Evolutionary conservation across 2,329 filamentous ascomycete genomes (phyloP).

Genomic region (Lecanoromycetidae sp.): DNA sequence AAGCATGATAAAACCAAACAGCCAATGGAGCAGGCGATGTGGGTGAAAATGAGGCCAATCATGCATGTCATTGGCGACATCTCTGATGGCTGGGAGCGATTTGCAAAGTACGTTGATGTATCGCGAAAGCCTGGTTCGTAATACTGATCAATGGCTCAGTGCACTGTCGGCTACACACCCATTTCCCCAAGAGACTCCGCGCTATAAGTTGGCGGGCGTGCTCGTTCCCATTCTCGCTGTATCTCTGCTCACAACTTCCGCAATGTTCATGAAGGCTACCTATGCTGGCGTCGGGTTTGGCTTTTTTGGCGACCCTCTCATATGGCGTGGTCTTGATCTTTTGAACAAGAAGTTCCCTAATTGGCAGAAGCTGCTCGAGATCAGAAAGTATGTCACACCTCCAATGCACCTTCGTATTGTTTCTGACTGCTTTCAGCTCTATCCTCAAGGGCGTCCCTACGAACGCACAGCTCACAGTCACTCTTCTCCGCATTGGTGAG

Average conservation of each 20-base stretch:
- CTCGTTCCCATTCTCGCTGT: slow-evolving; percentile 41
- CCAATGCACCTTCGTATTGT: neutral
- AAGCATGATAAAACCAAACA: slow-evolving; percentile 65
- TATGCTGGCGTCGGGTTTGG: slow-evolving; percentile 58
- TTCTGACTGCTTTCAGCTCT: slow-evolving; percentile 35
- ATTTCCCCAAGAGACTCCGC: slow-evolving; percentile 43
- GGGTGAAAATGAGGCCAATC: slow-evolving; percentile 59
- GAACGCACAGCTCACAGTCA: slow-evolving; percentile 72
- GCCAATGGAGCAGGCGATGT: slow-evolving; percentile 64
- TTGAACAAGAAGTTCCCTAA: slow-evolving; percentile 43
- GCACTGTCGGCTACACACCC: slow-evolving; percentile 52
- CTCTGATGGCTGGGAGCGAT: slow-evolving; percentile 51
- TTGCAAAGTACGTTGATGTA: slow-evolving; percentile 41
- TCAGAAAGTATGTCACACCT: slow-evolving; percentile 44
- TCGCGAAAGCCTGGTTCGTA: slow-evolving; percentile 16
- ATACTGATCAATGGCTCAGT: slow-evolving; percentile 24
- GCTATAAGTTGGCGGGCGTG: slow-evolving; percentile 42
- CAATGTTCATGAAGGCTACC: slow-evolving; percentile 51
- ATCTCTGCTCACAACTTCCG: slow-evolving; percentile 44
- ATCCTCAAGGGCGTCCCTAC: slow-evolving; percentile 72
- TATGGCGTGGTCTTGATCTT: slow-evolving; percentile 46
- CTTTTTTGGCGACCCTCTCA: slow-evolving; percentile 70
- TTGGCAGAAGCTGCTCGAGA: slow-evolving; percentile 63
- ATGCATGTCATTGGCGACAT: slow-evolving; percentile 55
- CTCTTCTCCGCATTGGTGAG: slow-evolving; percentile 69